Conservation (phyloP, 177 flowering plant species). For the Telopea speciosissima region DNA sequence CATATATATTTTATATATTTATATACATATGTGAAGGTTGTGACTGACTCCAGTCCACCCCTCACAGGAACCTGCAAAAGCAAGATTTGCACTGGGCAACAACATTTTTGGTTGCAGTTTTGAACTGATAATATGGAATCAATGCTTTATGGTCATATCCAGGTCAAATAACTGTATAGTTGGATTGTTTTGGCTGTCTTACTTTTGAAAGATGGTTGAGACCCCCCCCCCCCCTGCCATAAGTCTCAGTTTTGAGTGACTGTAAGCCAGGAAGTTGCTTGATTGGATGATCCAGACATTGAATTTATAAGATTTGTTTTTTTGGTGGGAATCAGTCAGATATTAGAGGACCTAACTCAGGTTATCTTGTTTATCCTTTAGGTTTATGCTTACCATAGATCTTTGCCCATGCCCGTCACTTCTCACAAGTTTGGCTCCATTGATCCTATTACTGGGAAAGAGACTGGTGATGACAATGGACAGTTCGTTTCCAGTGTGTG, state of each 20-base stretch:
- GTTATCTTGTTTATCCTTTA: conserved; percentile 22
- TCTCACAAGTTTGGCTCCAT: conserved; percentile 88
- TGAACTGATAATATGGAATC: no score
- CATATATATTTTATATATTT: no score
- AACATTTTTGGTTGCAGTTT: no score
- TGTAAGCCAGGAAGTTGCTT: neutral
- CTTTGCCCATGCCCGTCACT: conserved; percentile 95
- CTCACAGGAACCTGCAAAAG: neutral
- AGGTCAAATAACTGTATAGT: neutral
- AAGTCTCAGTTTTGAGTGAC: neutral
- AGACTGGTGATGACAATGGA: conserved; percentile 72
- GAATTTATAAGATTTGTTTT: no score
- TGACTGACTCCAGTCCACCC: no score
- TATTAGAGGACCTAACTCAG: no score
- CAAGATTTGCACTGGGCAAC: no score
- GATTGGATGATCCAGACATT: neutral
- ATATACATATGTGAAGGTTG: no score
- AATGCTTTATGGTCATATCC: neutral
- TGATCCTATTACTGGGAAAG: conserved; percentile 85
- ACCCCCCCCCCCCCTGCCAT: neutral
- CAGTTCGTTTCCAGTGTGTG: conserved; percentile 96
- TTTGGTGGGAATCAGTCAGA: no score
- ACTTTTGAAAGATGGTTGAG: neutral
- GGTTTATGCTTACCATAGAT: conserved; percentile 84
- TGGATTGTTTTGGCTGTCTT: neutral